phyloP scores from a whole-genome alignment of 805 yeast genomes.

The Isabelozyma gotoi region DNA sequence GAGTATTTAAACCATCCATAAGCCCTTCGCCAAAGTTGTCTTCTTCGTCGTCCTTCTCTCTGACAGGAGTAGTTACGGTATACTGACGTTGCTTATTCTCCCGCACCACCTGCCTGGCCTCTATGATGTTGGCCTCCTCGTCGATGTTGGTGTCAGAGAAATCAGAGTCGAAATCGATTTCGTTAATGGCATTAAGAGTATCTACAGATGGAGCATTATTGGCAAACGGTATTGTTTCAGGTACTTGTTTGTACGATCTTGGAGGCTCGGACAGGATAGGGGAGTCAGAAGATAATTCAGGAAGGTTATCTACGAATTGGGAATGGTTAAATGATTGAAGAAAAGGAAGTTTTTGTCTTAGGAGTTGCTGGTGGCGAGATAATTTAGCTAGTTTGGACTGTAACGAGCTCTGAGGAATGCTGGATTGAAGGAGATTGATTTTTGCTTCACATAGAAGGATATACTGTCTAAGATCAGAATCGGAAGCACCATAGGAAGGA shows the following conservation, averaged over 20 bases:
- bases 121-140: not conserved
- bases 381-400: slow-evolving; percentile 19
- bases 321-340: slow-evolving; percentile 4
- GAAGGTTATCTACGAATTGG: slow-evolving; percentile 4
- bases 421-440: slow-evolving; percentile 23
- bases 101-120: too few species aligned
- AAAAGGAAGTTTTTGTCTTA: slow-evolving; percentile 12
- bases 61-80: not conserved
- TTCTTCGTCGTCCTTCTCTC: slow-evolving; percentile 18
- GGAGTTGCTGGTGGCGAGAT: not conserved
- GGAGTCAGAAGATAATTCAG: too few species aligned
- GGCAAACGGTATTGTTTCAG: slow-evolving; percentile 2
- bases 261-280: not conserved
- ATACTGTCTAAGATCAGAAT: slow-evolving; percentile 14
- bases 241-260: slow-evolving; percentile 3
- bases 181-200: not conserved
- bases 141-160: slow-evolving; percentile 8
- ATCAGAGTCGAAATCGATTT: slow-evolving; percentile 10
- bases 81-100: not conserved
- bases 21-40: slow-evolving; percentile 33
- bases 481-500: not conserved
- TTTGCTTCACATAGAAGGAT: slow-evolving; percentile 26
- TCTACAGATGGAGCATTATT: not conserved
- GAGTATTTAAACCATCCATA: slow-evolving; percentile 36
- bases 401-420: too few species aligned